Conservation (phyloP, 768 basidiomycete genomes). For the Panus rudis region DNA sequence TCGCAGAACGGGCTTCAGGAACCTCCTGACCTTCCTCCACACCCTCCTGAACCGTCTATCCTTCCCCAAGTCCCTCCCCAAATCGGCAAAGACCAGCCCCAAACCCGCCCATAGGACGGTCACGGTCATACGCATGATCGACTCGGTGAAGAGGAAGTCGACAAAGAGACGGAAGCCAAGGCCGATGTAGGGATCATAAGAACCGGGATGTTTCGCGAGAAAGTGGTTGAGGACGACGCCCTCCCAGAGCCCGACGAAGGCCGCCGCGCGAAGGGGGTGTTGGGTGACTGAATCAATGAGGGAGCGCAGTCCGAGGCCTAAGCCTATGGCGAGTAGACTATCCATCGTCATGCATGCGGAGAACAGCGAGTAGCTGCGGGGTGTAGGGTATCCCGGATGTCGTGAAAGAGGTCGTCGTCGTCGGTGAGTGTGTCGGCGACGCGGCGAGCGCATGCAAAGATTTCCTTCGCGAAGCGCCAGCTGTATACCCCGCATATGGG, state of each 20-base stretch:
- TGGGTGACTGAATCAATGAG: constrained; percentile 48
- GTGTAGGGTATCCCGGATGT: too few species aligned
- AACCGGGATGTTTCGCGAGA: constrained; percentile 54
- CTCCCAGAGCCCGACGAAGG: constrained; percentile 74
- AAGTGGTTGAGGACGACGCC: constrained; percentile 71
- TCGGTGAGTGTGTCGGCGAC: too few species aligned
- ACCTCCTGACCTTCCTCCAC: constrained; percentile 19
- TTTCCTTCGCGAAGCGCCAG: too few species aligned
- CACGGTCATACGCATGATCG: constrained; percentile 37
- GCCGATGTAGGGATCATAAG: constrained; percentile 64
- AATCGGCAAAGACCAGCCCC: constrained; percentile 46
- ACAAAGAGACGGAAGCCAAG: constrained; percentile 64
- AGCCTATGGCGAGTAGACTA: constrained; percentile 57
- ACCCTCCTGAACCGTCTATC: constrained; percentile 29
- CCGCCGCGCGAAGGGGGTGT: constrained; percentile 44
- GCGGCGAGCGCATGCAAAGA: too few species aligned
- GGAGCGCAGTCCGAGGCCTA: constrained; percentile 60
- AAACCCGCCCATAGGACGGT: constrained; percentile 46
- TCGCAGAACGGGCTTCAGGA: too few species aligned
- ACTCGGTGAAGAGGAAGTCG: constrained; percentile 63
- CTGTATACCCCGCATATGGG: too few species aligned
- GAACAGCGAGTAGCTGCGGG: too few species aligned
- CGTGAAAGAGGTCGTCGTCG: too few species aligned
- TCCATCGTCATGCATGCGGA: constrained; percentile 42
- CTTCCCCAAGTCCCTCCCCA: constrained; percentile 39